These are phyloP conservation scores for Populus ilicifolia DNA, from an alignment of 345 rosid species.

Conservation along the genomic window DNA sequence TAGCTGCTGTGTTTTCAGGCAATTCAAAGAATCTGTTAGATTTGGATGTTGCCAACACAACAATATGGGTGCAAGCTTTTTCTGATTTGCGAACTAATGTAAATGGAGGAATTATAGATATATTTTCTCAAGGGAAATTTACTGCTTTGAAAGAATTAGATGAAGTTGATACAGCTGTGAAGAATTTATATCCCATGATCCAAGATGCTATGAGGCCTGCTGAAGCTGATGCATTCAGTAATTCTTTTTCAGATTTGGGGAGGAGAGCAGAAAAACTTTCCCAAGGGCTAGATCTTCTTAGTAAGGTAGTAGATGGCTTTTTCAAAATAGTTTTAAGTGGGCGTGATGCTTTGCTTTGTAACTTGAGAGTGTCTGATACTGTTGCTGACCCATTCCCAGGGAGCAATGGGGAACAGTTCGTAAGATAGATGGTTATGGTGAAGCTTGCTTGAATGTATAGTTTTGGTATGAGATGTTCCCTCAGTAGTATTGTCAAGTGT, in stretches of 20 bases:
- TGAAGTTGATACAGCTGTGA: constrained; percentile 49
- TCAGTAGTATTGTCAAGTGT: constrained; percentile 8
- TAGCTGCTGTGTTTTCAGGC: constrained; percentile 72
- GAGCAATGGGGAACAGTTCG: constrained; percentile 26
- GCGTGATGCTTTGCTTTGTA: constrained; percentile 82
- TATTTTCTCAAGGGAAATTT: constrained; percentile 34
- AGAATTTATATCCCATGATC: constrained; percentile 59
- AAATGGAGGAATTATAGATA: constrained; percentile 49
- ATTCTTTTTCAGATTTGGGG: constrained; percentile 36
- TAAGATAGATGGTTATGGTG: constrained; percentile 29
- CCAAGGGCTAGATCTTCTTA: constrained; percentile 59
- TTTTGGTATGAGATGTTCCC: constrained; percentile 24
- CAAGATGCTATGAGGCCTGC: constrained; percentile 44
- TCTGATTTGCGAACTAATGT: constrained; percentile 48
- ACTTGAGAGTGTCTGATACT: constrained; percentile 48
- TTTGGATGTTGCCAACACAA: constrained; percentile 43
- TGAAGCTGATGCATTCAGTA: constrained; percentile 36
- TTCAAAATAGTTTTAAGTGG: constrained; percentile 71
- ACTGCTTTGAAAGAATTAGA: constrained; percentile 58
- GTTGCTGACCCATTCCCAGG: constrained; percentile 27
- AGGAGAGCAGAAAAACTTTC: constrained; percentile 50
- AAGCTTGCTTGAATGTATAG: constrained; percentile 16
- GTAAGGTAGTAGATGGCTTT: constrained; percentile 68
- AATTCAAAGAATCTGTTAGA: constrained; percentile 51
- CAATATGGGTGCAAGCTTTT: constrained; percentile 58